These are phyloP conservation scores for Cyberlindnera bimundalis DNA, from an alignment of 805 yeast genomes.

Conservation along the genomic window DNA sequence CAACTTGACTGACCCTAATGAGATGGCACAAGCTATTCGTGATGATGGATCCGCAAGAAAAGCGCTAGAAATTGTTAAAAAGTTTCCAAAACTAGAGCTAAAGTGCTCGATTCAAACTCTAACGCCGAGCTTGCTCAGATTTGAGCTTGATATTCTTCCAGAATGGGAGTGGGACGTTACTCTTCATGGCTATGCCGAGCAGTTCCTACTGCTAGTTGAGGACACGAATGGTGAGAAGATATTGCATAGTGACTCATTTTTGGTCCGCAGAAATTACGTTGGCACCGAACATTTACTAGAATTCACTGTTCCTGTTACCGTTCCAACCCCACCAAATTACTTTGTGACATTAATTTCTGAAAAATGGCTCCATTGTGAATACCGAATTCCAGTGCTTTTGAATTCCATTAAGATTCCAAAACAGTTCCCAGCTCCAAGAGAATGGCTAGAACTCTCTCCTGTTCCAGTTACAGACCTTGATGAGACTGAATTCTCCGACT, in stretches of 20 bases:
- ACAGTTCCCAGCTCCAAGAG: conserved; percentile 60
- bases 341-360: conserved; percentile 75
- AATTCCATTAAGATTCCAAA: conserved; percentile 53
- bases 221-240: conserved; percentile 80
- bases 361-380: conserved; percentile 77
- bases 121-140: conserved; percentile 59
- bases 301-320: conserved; percentile 58
- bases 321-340: conserved; percentile 62
- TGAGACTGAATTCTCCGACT: conserved; percentile 41
- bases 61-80: conserved; percentile 55
- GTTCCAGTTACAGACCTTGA: conserved; percentile 48
- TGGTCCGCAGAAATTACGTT: conserved; percentile 48
- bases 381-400: conserved; percentile 57
- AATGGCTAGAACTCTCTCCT: conserved; percentile 47
- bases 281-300: conserved; percentile 55
- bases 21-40: conserved; percentile 77
- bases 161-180: conserved; percentile 73
- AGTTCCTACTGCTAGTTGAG: conserved; percentile 70
- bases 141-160: conserved; percentile 67
- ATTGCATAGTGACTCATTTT: conserved; percentile 53
- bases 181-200: conserved; percentile 62
- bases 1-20: conserved; percentile 60
- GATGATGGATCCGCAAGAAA: conserved; percentile 62
- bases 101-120: conserved; percentile 71
- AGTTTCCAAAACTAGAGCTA: conserved; percentile 69